These are phyloP conservation scores for Carallia brachiata DNA, from an alignment of 345 rosid genomes.

Conservation along the genomic window DNA sequence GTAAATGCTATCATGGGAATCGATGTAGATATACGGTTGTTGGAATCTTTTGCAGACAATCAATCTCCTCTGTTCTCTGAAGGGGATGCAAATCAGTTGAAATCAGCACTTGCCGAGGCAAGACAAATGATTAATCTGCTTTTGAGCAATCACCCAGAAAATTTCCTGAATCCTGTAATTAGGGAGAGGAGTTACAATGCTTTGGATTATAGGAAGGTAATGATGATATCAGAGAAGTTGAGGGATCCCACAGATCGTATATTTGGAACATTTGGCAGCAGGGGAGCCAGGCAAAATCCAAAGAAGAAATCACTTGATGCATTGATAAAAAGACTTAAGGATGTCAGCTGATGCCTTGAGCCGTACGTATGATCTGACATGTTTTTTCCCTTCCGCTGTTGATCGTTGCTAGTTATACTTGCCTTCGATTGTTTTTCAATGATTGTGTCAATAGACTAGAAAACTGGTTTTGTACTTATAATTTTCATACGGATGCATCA, in stretches of 20 bases:
- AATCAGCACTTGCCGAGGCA: conserved; percentile 69
- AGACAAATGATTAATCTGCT: conserved; percentile 83
- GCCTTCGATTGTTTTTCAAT: conserved; percentile 20
- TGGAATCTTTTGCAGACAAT: conserved; percentile 87
- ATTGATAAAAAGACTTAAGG: conserved; percentile 84
- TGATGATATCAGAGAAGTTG: conserved; percentile 76
- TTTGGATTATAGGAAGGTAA: conserved; percentile 79
- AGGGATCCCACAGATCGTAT: conserved; percentile 86
- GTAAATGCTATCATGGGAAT: conserved; percentile 76
- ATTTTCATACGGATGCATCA: conserved; percentile 21
- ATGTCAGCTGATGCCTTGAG: conserved; percentile 56
- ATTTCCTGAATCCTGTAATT: conserved; percentile 77
- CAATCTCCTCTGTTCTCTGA: conserved; percentile 63
- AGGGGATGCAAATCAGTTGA: conserved; percentile 78
- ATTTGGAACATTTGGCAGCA: conserved; percentile 85
- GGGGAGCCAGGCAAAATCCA: conserved; percentile 82
- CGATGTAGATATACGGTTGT: conserved; percentile 72
- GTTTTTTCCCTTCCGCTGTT: conserved; percentile 16
- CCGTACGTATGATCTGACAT: conserved; percentile 24
- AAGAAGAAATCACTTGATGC: conserved; percentile 92
- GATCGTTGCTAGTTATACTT: conserved; percentile 23
- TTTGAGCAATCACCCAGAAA: conserved; percentile 87
- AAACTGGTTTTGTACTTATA: conserved; percentile 32
- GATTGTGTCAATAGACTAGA: conserved; percentile 25
- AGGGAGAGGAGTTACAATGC: conserved; percentile 81